A percentile compares a stretch with the other conserved stretches of the same genome.
phyloP scores from a whole-genome alignment of 768 basidiomycete species.

The Porpolomopsis calyptriformis region DNA sequence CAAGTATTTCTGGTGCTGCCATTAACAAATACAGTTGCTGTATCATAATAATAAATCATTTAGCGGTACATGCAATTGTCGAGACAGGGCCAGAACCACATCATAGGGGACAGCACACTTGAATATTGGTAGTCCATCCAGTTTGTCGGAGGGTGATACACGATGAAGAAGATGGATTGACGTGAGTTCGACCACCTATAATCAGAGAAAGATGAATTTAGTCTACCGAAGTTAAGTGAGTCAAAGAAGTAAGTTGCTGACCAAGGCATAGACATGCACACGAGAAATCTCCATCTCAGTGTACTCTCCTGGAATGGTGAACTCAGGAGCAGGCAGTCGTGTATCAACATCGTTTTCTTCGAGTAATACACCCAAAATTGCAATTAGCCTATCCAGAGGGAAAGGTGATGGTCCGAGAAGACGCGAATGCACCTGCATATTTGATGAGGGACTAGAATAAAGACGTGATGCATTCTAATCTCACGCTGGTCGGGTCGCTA shows the following conservation, averaged over 20 bases:
- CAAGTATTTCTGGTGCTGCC: too few species aligned
- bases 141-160: conserved; percentile 45
- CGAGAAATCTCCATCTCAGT: conserved; percentile 65
- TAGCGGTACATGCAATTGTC: conserved; percentile 47
- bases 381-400: conserved; percentile 67
- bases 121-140: conserved; percentile 59
- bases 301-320: conserved; percentile 52
- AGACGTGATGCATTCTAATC: not conserved
- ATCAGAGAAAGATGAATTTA: not conserved
- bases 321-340: conserved; percentile 35
- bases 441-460: not conserved
- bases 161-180: conserved; percentile 58
- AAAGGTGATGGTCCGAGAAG: conserved; percentile 72
- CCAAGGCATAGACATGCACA: conserved; percentile 47
- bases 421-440: conserved; percentile 57
- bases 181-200: conserved; percentile 56
- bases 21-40: too few species aligned
- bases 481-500: conserved; percentile 38
- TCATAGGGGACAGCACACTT: conserved; percentile 65
- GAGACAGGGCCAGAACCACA: conserved; percentile 42
- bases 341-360: conserved; percentile 59
- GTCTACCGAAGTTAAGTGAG: not conserved
- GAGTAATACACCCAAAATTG: conserved; percentile 66
- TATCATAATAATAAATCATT: conserved; percentile 61
- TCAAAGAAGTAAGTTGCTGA: conserved; percentile 24